Percentiles rank a stretch among this genome's conserved stretches.
phyloP scores from a whole-genome alignment of 2,329 filamentous ascomycete species.

The Cladosporium sp. region DNA sequence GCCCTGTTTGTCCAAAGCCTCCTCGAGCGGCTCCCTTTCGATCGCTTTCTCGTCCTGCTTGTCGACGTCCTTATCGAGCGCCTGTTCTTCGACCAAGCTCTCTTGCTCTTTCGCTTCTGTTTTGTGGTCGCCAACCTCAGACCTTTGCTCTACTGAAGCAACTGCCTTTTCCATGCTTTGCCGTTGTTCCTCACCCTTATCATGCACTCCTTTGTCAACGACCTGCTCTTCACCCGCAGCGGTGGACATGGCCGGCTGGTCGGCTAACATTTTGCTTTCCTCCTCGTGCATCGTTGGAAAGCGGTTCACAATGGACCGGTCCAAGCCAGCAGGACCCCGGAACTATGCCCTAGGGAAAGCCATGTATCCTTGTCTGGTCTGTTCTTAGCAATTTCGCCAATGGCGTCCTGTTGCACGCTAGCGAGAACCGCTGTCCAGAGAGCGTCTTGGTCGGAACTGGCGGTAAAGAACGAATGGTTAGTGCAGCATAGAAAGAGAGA shows the following conservation, averaged over 20 bases:
- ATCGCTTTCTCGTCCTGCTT: not conserved
- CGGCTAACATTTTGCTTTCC: not conserved
- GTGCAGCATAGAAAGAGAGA: too few relatives aligned
- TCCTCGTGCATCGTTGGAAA: constrained; percentile 2
- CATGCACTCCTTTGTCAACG: not conserved
- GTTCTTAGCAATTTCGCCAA: constrained; percentile 10
- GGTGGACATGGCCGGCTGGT: constrained; percentile 1
- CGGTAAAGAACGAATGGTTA: too few relatives aligned
- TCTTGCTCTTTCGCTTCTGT: not conserved
- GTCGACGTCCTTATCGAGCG: not conserved
- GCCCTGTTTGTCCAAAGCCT: not conserved
- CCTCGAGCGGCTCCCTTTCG: not conserved
- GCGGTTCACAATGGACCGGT: not conserved
- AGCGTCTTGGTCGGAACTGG: not conserved
- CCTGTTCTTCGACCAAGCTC: not conserved
- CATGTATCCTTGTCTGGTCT: constrained; percentile 10
- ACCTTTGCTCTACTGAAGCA: not conserved
- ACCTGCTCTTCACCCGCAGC: not conserved
- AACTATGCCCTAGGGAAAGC: constrained; percentile 4
- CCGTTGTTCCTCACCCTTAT: too few relatives aligned
- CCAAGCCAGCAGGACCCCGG: constrained; percentile 3
- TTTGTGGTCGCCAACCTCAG: not conserved
- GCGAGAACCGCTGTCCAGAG: constrained; percentile 7
- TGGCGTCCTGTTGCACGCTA: constrained; percentile 6
- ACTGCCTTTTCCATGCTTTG: too few relatives aligned